These are phyloP conservation scores for Galeopsis tetrahit DNA, from an alignment of 257 asterid species.

Conservation along the genomic window DNA sequence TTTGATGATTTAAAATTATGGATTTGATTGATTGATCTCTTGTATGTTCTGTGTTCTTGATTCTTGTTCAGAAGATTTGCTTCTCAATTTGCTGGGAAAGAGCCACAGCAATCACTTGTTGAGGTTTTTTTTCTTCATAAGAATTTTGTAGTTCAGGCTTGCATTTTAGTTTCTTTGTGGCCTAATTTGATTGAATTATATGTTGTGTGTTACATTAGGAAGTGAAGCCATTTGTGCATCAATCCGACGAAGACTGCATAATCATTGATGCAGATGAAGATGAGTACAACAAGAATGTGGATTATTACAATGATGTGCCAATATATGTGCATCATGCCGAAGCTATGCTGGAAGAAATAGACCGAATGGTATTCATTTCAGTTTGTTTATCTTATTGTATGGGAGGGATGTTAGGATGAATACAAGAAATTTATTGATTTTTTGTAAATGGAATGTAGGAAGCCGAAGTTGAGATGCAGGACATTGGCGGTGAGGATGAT, in stretches of 20 bases:
- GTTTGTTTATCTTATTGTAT: background rate
- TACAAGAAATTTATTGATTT: background rate
- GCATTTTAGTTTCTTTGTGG: constrained; percentile 1
- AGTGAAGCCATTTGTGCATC: constrained; percentile 43
- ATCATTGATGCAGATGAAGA: constrained; percentile 52
- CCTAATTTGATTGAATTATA: constrained; percentile 14
- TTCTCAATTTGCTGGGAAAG: constrained; percentile 61
- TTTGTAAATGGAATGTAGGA: constrained; percentile 36
- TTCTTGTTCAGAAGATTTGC: constrained; percentile 54
- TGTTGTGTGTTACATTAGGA: constrained; percentile 27
- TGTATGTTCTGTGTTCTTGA: constrained; percentile 15
- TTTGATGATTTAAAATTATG: background rate
- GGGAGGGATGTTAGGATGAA: background rate
- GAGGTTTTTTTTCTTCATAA: constrained; percentile 38
- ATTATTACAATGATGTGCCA: constrained; percentile 57
- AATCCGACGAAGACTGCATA: constrained; percentile 45
- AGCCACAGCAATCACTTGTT: constrained; percentile 37
- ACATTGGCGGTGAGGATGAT: constrained; percentile 47
- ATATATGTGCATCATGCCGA: constrained; percentile 78
- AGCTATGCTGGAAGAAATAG: constrained; percentile 83
- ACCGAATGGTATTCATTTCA: constrained; percentile 61
- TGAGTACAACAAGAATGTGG: constrained; percentile 29
- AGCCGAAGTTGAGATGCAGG: constrained; percentile 64
- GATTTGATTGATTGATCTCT: background rate
- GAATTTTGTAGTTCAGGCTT: background rate